Percentiles rank a stretch among this genome's conserved stretches.
phyloP scores from a whole-genome alignment of 2,329 filamentous ascomycete genomes.

The Ophiosphaerella herpotricha region DNA sequence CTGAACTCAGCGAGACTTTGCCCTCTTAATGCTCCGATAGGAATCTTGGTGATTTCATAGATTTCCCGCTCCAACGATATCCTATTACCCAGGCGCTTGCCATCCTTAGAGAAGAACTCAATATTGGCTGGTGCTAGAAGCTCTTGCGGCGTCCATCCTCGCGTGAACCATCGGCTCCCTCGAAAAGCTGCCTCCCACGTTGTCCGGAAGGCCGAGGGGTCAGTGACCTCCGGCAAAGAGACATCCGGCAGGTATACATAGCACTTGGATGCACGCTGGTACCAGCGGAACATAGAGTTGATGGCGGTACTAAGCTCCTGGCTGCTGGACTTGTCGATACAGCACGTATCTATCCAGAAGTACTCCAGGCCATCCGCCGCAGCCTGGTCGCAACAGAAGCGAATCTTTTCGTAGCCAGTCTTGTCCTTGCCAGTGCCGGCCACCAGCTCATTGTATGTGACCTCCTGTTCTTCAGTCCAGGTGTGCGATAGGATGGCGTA shows the following conservation, averaged over 20 bases:
- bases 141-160: too few relatives aligned
- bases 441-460: conserved; percentile 20
- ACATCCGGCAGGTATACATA: conserved; percentile 19
- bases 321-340: too few relatives aligned
- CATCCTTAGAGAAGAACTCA: conserved; percentile 21
- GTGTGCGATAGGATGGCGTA: conserved; percentile 28
- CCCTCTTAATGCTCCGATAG: conserved; percentile 4
- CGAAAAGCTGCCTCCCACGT: conserved; percentile 11
- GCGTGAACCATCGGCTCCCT: conserved; percentile 14
- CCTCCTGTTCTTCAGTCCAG: conserved; percentile 20
- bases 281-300: conserved; percentile 9
- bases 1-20: conserved; percentile 15
- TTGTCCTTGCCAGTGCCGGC: conserved; percentile 15
- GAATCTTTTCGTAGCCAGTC: conserved; percentile 7
- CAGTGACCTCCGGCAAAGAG: conserved; percentile 4
- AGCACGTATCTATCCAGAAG: too few relatives aligned
- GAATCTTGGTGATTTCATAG: conserved; percentile 19
- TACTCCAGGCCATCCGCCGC: conserved; percentile 12
- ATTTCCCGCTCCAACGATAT: conserved; percentile 13
- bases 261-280: conserved; percentile 6
- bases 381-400: conserved; percentile 6
- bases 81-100: conserved; percentile 15
- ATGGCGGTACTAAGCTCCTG: too few relatives aligned
- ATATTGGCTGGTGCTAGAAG: conserved; percentile 14
- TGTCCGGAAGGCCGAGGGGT: conserved; percentile 10